These are phyloP conservation scores for Scedosporium dehoogii DNA, from an alignment of 2,329 filamentous ascomycete genomes.

Conservation along the genomic window DNA sequence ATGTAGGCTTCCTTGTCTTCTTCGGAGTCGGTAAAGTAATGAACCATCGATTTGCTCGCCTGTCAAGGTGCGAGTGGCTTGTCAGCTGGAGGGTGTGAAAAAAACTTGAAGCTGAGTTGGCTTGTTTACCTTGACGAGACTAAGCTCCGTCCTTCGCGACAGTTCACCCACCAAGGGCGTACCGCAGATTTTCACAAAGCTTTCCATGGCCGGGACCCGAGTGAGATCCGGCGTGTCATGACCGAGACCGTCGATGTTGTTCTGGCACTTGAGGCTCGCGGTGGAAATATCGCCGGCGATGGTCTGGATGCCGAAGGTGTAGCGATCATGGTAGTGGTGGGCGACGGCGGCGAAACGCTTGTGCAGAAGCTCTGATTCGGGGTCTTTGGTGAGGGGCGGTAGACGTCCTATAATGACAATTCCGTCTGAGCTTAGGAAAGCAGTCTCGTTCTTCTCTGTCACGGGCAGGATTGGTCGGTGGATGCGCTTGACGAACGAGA, in stretches of 20 bases:
- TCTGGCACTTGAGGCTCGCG: slow-evolving; percentile 26
- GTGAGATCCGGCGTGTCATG: slow-evolving; percentile 22
- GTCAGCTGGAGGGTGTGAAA: background rate
- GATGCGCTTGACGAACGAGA: slow-evolving; percentile 19
- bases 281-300: slow-evolving; percentile 6
- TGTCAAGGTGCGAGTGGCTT: slow-evolving; percentile 10
- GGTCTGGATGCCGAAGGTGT: slow-evolving; percentile 27
- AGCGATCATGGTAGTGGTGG: slow-evolving; percentile 25
- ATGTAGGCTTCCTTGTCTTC: slow-evolving; percentile 25
- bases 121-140: slow-evolving; percentile 24
- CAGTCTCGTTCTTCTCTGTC: background rate
- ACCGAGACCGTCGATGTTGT: slow-evolving; percentile 27
- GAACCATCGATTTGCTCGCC: slow-evolving; percentile 28
- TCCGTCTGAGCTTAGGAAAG: slow-evolving; percentile 28
- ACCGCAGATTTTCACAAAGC: slow-evolving; percentile 27
- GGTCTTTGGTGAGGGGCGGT: slow-evolving; percentile 15
- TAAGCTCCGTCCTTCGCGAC: slow-evolving; percentile 32
- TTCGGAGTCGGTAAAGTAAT: slow-evolving; percentile 17
- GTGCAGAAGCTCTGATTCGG: slow-evolving; percentile 13
- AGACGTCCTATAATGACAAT: slow-evolving; percentile 31
- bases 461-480: background rate
- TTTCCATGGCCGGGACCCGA: slow-evolving; percentile 22
- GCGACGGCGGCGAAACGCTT: slow-evolving; percentile 24
- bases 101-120: background rate
- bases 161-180: slow-evolving; percentile 31